Base-by-base conservation (phyloP, 2,329 filamentous ascomycete genomes). In the Cadophora sp. region DNA sequence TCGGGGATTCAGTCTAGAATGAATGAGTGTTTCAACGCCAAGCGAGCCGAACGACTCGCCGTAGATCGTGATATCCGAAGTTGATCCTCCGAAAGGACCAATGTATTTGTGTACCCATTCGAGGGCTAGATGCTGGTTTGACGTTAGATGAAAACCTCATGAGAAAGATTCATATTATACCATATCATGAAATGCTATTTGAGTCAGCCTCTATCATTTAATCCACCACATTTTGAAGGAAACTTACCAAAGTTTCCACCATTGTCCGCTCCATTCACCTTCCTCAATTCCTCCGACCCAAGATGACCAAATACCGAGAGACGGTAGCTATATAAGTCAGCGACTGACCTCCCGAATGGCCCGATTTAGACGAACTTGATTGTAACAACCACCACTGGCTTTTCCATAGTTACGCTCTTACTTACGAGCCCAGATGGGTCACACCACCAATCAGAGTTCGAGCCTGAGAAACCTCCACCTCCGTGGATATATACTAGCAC, bases 71-170 rank as follows among this genome's bases (percentile, higher is more conserved):
- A 90, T 81, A 63, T 86, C 83, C 4, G 77, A 76, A 0, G 79
- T 80, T 69, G 89, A 84, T 1, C 87, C 88, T 0, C 87, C 87
- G 76, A 91, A 89, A 6, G 78, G 78, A 2, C 77, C 82, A 58
- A 88, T 85, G 74, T 89, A 88, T 29, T 82, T 79, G 68, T 81
- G 80, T 40, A 90, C 82, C 87, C 88, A 91, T 62, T 81, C 78
- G 24, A 91, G 79, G 11, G 86, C 82, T n/a, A 83, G 74, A 69
- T 85, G 81, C 88, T 72, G 82, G 22, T 3, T 43, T 34, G 14
- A 4, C 12, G 29, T 48, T 51, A 29, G 11, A 24, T 7, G 16
- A 12, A 7, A 14, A 29, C 5, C 7, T 19, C 4, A 40, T 3
- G 12, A 43, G n/a, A 29, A 48, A 31, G 40, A 60, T 27, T 24